phyloP scores from a whole-genome alignment of 2,329 filamentous ascomycete species.

The Paraphaeosphaeria minitans region DNA sequence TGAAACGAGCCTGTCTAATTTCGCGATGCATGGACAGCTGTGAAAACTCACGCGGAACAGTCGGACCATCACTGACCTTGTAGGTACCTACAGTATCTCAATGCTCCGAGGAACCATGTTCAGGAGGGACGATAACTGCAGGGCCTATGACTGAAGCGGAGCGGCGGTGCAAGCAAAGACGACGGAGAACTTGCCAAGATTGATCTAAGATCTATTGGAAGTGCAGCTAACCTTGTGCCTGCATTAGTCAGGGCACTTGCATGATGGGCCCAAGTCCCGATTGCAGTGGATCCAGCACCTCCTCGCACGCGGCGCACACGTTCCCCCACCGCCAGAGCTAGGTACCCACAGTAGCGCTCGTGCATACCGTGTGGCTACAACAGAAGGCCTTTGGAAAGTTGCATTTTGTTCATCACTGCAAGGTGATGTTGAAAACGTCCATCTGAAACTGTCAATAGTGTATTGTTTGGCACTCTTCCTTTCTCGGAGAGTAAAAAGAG shows the following conservation, averaged over 20 bases:
- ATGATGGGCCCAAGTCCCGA: background rate
- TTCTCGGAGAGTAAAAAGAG: background rate
- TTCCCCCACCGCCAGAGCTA: background rate
- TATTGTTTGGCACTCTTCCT: background rate
- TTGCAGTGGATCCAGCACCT: background rate
- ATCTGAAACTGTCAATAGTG: background rate
- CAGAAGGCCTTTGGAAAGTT: background rate
- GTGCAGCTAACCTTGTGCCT: background rate
- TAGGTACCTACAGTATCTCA: too few relatives aligned
- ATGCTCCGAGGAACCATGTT: background rate
- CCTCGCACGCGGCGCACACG: background rate
- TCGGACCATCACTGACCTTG: background rate
- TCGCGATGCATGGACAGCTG: background rate
- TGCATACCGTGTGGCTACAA: background rate
- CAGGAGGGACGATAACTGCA: background rate
- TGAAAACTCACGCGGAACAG: background rate
- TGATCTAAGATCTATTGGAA: constrained; percentile 3
- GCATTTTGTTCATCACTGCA: background rate
- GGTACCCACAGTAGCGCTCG: background rate
- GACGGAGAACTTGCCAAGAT: constrained; percentile 5
- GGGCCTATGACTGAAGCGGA: background rate
- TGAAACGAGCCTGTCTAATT: background rate
- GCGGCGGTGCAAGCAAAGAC: background rate
- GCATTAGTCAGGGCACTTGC: constrained; percentile 3
- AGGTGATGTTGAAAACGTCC: background rate